Conservation (phyloP, 1,284 basidiomycete species). For the Tranzscheliella williamsii region DNA sequence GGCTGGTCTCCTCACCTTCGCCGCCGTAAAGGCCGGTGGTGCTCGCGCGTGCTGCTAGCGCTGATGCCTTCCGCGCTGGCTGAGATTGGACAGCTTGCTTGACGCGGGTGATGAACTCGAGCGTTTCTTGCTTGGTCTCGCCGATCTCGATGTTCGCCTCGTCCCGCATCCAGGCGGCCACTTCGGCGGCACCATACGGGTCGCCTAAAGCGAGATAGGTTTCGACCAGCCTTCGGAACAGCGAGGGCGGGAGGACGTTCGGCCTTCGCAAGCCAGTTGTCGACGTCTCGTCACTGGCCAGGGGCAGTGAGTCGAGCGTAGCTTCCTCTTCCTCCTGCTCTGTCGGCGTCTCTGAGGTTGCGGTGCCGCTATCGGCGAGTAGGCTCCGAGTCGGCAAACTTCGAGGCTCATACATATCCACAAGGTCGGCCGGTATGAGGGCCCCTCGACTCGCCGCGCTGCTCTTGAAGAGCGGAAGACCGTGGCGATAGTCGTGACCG, state of each 20-base stretch:
- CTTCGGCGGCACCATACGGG: constrained; percentile 23
- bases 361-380: too few relatives aligned
- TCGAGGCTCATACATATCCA: constrained; percentile 14
- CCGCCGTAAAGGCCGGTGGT: too few relatives aligned
- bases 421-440: constrained; percentile 11
- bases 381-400: too few relatives aligned
- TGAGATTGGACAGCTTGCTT: constrained; percentile 13
- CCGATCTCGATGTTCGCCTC: constrained; percentile 24
- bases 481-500: constrained; percentile 15
- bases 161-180: constrained; percentile 40
- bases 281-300: too few relatives aligned
- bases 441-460: constrained; percentile 5
- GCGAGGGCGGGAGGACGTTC: constrained; percentile 12
- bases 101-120: constrained; percentile 19
- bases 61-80: too few relatives aligned
- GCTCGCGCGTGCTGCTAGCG: background rate
- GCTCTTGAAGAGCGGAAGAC: constrained; percentile 19
- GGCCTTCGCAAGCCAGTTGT: too few relatives aligned
- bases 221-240: constrained; percentile 25
- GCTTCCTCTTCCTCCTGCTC: background rate
- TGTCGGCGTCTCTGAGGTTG: background rate
- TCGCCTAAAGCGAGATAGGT: constrained; percentile 21
- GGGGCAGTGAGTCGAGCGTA: background rate
- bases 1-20: constrained; percentile 2
- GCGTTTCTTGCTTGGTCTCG: background rate